Base-by-base conservation (phyloP, 208 protist genomes). In the Wallacemonas sp. region DNA sequence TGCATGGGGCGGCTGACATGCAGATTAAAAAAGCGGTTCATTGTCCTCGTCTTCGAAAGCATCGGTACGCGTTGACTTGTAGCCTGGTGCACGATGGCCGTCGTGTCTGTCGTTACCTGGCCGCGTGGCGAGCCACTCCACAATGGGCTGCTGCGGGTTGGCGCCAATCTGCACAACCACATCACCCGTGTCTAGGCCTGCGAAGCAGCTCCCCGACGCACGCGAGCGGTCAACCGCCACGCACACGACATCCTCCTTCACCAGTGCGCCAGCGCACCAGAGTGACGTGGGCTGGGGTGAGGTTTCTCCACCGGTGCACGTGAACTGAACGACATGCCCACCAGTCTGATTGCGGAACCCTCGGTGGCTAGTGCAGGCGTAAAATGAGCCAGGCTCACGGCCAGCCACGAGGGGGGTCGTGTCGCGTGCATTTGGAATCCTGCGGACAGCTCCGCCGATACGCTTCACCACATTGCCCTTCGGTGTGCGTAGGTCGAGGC, bases 171-270 rank as follows among this genome's bases (percentile, higher is more conserved):
- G 71, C 68, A 82, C 87, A 22, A 82, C 73, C 15, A 93, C 84
- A 26, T 84, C 77, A 0, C 87, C 84, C 14, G 38, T 77, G 60
- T 77, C 78, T 22, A 89, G 70, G 12, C 87, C 87, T 17, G 80
- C 83, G 62, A 80, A 93, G 19, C 90, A 27, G 44, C 70, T 63
- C 8, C 76, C 79, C 17, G 72, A 68, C 1, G 22, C 14, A 8
- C 62, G 47, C 5, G 61, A n/a, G 22, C 49, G 51, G 34, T 88
- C 84, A 1, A 75, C 70, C 19, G 73, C 77, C 6, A 80, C 69
- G 63, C 79, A 80, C 14, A 90, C 66, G 31, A 86, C 87, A 41
- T 93, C 84, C 72, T 89, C 84, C 56, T 88, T 72, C 22, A 38
- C 53, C 17, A 73, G 75, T 72, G n/a, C 59, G 62, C 82, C 84